Conservation (phyloP, 192 early-diverging fungal species). For the Coemansia sp. region DNA sequence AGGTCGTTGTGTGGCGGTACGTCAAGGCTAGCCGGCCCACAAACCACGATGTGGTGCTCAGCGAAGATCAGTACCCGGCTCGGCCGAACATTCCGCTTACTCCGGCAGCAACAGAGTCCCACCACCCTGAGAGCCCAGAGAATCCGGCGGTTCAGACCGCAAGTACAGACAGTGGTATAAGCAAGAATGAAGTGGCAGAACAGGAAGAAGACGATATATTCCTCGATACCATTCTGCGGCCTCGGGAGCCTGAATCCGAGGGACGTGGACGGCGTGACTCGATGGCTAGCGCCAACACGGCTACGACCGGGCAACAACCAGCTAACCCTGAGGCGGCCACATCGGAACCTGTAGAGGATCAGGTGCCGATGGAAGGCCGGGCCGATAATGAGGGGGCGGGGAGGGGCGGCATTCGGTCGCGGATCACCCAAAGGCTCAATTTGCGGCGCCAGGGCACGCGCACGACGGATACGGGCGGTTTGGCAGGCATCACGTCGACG, state of each 20-base stretch:
- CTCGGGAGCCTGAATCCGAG: too few relatives aligned
- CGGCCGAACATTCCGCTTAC: slow-evolving; percentile 13
- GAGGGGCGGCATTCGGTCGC: slow-evolving; percentile 13
- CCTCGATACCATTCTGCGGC: slow-evolving; percentile 9
- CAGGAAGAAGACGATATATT: slow-evolving; percentile 21
- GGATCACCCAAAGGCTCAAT: slow-evolving; percentile 28
- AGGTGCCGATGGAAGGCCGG: too few relatives aligned
- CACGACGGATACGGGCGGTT: not conserved
- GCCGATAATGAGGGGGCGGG: not conserved
- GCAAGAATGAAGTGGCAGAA: slow-evolving; percentile 19
- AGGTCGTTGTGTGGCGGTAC: slow-evolving; percentile 52
- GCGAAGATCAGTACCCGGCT: slow-evolving; percentile 25
- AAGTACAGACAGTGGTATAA: not conserved
- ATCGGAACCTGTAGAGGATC: too few relatives aligned
- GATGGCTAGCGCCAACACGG: not conserved
- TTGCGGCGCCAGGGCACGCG: slow-evolving; percentile 12
- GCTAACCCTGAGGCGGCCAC: too few relatives aligned
- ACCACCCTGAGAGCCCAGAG: too few relatives aligned
- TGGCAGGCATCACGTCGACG: not conserved
- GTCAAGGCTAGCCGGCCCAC: slow-evolving; percentile 12
- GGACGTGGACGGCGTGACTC: too few relatives aligned
- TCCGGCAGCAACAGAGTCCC: not conserved
- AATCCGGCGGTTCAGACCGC: too few relatives aligned
- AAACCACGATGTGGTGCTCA: slow-evolving; percentile 3
- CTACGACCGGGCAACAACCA: too few relatives aligned